Evolutionary conservation across 805 yeast genomes (phyloP).

Genomic region (Komagataella kurtzmanii): DNA sequence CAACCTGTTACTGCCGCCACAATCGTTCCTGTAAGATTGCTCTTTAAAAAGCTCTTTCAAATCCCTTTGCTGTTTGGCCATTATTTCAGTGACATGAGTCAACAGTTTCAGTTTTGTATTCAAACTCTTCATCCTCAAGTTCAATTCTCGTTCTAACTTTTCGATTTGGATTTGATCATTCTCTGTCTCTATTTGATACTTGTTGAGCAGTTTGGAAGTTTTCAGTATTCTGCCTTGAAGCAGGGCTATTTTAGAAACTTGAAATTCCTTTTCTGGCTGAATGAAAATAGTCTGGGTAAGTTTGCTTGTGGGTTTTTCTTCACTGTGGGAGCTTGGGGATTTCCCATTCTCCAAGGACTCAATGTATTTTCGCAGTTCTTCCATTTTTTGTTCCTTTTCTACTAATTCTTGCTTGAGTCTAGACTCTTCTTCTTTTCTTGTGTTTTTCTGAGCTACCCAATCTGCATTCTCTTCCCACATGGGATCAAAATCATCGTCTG

Average conservation of each 20-base stretch:
- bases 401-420: constrained; percentile 1
- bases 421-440: constrained; percentile 1
- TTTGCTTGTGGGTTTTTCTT: neutral
- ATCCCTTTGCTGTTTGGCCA: neutral
- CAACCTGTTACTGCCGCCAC: neutral
- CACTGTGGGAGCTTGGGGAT: neutral
- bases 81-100: neutral
- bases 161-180: neutral
- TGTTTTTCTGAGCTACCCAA: neutral
- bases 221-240: neutral
- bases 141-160: neutral
- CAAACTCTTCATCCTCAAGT: neutral
- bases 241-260: neutral
- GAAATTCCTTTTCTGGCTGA: neutral
- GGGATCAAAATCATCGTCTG: constrained; percentile 6
- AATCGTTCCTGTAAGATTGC: neutral
- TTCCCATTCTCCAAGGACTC: constrained; percentile 6
- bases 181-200: neutral
- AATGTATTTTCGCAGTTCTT: constrained; percentile 9
- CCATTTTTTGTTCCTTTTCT: constrained; percentile 8
- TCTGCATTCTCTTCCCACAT: neutral
- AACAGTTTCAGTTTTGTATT: neutral
- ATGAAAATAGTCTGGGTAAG: neutral
- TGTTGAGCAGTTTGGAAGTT: neutral
- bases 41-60: neutral